A percentile compares a stretch with the other conserved stretches of the same genome.
These are phyloP conservation scores for Lipomyces japonicus DNA, from an alignment of 805 yeast genomes.

Conservation along the genomic window DNA sequence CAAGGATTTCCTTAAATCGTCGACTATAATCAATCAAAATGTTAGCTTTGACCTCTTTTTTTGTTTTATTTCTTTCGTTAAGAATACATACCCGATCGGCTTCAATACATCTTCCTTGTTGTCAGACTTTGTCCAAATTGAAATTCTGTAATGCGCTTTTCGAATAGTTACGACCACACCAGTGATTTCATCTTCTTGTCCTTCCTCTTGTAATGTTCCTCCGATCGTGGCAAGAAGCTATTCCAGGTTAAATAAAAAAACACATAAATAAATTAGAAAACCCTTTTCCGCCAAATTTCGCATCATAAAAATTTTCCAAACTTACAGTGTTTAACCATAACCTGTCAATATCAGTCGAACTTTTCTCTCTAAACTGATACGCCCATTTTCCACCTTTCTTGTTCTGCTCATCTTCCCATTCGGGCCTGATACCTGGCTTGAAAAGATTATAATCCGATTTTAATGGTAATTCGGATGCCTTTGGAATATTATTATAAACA, in stretches of 20 bases:
- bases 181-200: slow-evolving; percentile 70
- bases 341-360: slow-evolving; percentile 64
- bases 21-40: slow-evolving; percentile 42
- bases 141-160: slow-evolving; percentile 74
- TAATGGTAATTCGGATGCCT: slow-evolving; percentile 82
- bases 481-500: slow-evolving; percentile 86
- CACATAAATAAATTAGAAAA: not conserved
- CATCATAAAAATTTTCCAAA: not conserved
- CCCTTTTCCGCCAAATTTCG: not conserved
- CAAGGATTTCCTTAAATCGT: slow-evolving; percentile 79
- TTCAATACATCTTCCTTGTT: slow-evolving; percentile 54
- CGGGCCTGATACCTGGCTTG: slow-evolving; percentile 91
- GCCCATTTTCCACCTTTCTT: slow-evolving; percentile 94
- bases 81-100: slow-evolving; percentile 45
- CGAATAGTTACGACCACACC: slow-evolving; percentile 91
- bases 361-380: slow-evolving; percentile 63
- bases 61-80: too few species aligned
- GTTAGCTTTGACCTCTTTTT: not conserved
- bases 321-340: slow-evolving; percentile 76
- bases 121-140: slow-evolving; percentile 88
- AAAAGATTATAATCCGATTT: slow-evolving; percentile 94
- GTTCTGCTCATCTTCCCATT: slow-evolving; percentile 94
- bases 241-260: slow-evolving; percentile 9
- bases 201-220: slow-evolving; percentile 83
- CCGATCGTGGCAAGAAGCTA: slow-evolving; percentile 80